Percentiles rank a stretch among this genome's conserved stretches.
phyloP scores from a whole-genome alignment of 257 asterid genomes.

The Ilex asprella region DNA sequence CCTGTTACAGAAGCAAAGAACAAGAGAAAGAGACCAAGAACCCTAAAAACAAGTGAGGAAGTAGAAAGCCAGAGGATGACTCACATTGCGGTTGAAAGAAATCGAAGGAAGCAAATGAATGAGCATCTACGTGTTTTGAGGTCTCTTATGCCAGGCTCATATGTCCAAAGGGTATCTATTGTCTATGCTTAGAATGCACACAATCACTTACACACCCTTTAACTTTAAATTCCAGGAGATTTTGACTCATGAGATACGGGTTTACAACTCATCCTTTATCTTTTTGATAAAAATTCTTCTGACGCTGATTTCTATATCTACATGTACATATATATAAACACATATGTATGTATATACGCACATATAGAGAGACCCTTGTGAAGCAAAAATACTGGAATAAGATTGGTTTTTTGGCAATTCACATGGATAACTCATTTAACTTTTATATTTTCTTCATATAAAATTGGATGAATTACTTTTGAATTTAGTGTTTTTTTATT shows the following conservation, averaged over 20 bases:
- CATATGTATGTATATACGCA: too few species aligned
- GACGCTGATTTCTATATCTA: background rate
- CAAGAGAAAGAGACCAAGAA: constrained; percentile 72
- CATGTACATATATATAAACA: too few species aligned
- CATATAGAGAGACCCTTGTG: too few species aligned
- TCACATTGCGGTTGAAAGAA: constrained; percentile 90
- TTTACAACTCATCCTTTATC: too few species aligned
- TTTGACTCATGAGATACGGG: too few species aligned
- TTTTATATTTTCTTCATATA: too few species aligned
- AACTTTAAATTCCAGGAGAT: too few species aligned
- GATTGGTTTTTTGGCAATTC: background rate
- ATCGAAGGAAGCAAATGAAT: constrained; percentile 92
- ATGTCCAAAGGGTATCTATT: constrained; percentile 70
- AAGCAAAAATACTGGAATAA: too few species aligned
- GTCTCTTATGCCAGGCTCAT: constrained; percentile 96
- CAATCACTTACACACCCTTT: too few species aligned
- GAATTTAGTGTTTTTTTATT: too few species aligned
- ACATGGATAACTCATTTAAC: constrained; percentile 33
- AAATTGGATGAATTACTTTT: too few species aligned
- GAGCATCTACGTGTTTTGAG: constrained; percentile 86
- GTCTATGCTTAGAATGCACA: too few species aligned
- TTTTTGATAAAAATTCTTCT: background rate
- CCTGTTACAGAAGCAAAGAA: constrained; percentile 24
- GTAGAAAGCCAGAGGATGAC: constrained; percentile 98
- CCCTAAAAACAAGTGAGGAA: constrained; percentile 64